Conservation (phyloP, 73 alveolate species). For the Tetrahymena elliotti region DNA sequence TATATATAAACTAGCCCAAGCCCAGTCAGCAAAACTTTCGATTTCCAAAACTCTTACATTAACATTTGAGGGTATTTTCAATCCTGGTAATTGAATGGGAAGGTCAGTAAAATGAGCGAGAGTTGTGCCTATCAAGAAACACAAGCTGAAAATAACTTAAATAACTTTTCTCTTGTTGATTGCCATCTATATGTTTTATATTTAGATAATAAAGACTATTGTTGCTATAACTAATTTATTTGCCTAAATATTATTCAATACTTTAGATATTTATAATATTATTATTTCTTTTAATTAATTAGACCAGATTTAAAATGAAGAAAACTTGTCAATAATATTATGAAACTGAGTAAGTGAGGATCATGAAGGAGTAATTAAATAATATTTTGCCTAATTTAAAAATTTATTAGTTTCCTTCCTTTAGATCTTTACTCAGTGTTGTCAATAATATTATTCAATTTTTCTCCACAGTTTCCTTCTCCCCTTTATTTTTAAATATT, state of each 20-base stretch:
- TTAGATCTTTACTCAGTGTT: background rate
- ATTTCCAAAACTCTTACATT: constrained; percentile 13
- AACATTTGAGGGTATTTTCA: constrained; percentile 9
- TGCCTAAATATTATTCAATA: background rate
- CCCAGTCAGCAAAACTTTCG: constrained; percentile 26
- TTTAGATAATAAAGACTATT: too few species aligned
- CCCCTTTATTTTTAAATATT: background rate
- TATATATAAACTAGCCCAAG: constrained; percentile 34
- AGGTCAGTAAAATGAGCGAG: background rate
- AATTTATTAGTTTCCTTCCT: background rate
- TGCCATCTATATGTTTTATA: background rate
- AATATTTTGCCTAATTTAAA: background rate
- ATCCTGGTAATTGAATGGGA: constrained; percentile 28
- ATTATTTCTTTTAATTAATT: too few species aligned
- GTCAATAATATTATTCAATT: background rate
- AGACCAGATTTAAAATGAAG: background rate
- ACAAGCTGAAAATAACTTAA: background rate
- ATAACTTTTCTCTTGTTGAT: background rate
- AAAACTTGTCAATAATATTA: background rate
- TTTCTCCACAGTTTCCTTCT: background rate
- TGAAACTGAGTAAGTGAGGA: background rate
- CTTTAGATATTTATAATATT: background rate
- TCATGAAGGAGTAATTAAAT: background rate
- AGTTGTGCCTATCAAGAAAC: background rate
- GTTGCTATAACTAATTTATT: too few species aligned